Percentiles rank a stretch among this genome's conserved stretches.
These are phyloP conservation scores for Sphagnum magellanicum DNA, from an alignment of 228 moss, liverwort and hornwort species.

Conservation along the genomic window DNA sequence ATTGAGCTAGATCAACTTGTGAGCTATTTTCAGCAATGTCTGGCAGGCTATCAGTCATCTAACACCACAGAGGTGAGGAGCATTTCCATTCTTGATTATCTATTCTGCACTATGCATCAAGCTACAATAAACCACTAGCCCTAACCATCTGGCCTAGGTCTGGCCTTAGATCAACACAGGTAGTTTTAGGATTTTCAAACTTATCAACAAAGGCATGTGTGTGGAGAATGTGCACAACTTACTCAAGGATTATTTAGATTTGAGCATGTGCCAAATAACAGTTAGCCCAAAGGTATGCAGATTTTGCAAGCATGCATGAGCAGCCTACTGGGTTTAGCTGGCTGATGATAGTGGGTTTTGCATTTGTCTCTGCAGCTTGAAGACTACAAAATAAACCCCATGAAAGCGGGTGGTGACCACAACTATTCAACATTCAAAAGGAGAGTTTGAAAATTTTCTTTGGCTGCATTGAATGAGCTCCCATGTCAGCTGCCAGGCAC, in stretches of 20 bases:
- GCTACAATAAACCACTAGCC: neutral
- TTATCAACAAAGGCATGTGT: neutral
- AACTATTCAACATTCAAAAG: conserved; percentile 81
- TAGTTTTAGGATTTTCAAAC: neutral
- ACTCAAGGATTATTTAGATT: neutral
- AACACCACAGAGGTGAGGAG: conserved; percentile 43
- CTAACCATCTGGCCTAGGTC: too few species aligned
- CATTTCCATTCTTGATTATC: too few species aligned
- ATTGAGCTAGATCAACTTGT: conserved; percentile 72
- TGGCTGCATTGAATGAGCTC: conserved; percentile 65
- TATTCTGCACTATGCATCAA: neutral
- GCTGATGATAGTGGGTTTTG: neutral
- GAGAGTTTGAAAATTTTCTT: conserved; percentile 51
- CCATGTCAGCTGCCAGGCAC: conserved; percentile 54
- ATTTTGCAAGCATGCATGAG: too few species aligned
- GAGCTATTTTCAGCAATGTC: conserved; percentile 51
- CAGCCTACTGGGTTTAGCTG: neutral
- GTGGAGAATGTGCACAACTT: too few species aligned
- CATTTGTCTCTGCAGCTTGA: conserved; percentile 41
- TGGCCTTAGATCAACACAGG: neutral
- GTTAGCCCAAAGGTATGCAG: neutral
- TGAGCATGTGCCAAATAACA: neutral
- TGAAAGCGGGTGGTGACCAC: conserved; percentile 68
- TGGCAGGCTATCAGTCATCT: conserved; percentile 75
- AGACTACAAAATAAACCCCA: conserved; percentile 77